Base-by-base conservation (phyloP, 371 early-diverging fungal species). In the Quaeritorhiza haematococci region DNA sequence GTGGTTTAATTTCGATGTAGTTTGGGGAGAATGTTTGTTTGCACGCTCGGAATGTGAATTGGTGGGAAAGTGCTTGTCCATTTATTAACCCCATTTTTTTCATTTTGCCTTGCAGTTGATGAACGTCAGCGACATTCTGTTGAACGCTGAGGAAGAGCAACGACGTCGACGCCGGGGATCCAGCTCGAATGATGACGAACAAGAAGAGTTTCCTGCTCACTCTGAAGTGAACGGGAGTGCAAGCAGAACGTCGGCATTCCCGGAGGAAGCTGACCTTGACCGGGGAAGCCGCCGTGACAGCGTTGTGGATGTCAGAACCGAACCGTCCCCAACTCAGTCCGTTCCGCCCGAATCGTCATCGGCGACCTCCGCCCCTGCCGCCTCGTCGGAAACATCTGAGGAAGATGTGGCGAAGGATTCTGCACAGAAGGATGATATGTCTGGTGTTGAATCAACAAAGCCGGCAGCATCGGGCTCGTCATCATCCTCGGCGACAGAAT, bases 251-350 rank as follows among this genome's bases (percentile, higher is more conserved):
- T n/a, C n/a, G n/a, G n/a, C n/a, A n/a, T n/a, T n/a, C n/a, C n/a
- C n/a, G n/a, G n/a, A n/a, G n/a, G n/a, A n/a, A n/a, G n/a, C n/a
- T n/a, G n/a, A n/a, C n/a, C n/a, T n/a, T n/a, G n/a, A n/a, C n/a
- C n/a, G 38, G 38, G 19, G 38, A 38, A 13, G 38, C 29, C 30
- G 38, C 24, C 43, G 56, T 7, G 62, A 62, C 33, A 57, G 58
- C 32, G 63, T 57, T 23, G 48, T 62, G 3, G 63, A 63, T 30
- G 33, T 53, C n/a, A n/a, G n/a, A n/a, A n/a, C n/a, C 33, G 3
- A 41, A n/a, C 49, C 53, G 35, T 42, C 58, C 33, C 29, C 51
- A 19, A 42, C 55, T 38, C 38, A 49, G 13, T 44, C 49, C 23
- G 21, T 33, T 43, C 44, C 33, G 29, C 5, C 13, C 5, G 27